These are phyloP conservation scores for Brasenia schreberi DNA, from an alignment of 164 flowering plant species.

Conservation along the genomic window DNA sequence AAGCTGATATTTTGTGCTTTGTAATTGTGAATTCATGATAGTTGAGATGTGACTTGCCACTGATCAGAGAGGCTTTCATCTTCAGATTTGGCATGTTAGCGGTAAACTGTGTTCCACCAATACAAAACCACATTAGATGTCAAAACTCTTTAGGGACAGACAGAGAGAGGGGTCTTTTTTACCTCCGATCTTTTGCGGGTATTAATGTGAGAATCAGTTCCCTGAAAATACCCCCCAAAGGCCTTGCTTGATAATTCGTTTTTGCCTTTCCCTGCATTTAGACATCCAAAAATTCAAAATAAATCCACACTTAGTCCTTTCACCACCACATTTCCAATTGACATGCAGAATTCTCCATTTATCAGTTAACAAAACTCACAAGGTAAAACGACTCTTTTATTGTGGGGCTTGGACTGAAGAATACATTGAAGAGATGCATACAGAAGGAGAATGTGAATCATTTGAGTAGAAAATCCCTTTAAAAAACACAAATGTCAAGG, in stretches of 20 bases:
- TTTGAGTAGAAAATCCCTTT: not conserved
- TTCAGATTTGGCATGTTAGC: conserved; percentile 3
- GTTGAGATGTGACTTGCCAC: conserved; percentile 1
- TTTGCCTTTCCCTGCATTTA: conserved; percentile 23
- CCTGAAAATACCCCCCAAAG: conserved; percentile 1
- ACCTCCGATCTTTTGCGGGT: not conserved
- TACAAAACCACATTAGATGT: too few relatives aligned
- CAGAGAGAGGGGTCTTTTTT: too few relatives aligned
- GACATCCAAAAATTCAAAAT: conserved; percentile 10
- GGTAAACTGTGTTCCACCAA: not conserved
- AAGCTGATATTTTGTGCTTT: conserved; percentile 1
- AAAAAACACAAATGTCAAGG: not conserved
- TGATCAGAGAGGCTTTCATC: conserved; percentile 6
- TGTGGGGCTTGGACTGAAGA: too few relatives aligned
- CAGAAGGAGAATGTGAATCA: too few relatives aligned
- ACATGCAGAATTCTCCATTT: not conserved
- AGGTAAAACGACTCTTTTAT: too few relatives aligned
- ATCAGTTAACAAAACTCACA: too few relatives aligned
- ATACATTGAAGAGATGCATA: too few relatives aligned
- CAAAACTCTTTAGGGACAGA: too few relatives aligned
- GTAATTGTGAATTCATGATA: conserved; percentile 2
- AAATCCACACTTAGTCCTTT: conserved; percentile 1
- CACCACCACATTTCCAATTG: not conserved
- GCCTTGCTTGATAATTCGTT: conserved; percentile 5
- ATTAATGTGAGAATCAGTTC: not conserved